Percentiles rank a stretch among this genome's conserved stretches.
Conservation (phyloP, 495 filamentous ascomycete genomes). For the Trichoderma reesei region DNA sequence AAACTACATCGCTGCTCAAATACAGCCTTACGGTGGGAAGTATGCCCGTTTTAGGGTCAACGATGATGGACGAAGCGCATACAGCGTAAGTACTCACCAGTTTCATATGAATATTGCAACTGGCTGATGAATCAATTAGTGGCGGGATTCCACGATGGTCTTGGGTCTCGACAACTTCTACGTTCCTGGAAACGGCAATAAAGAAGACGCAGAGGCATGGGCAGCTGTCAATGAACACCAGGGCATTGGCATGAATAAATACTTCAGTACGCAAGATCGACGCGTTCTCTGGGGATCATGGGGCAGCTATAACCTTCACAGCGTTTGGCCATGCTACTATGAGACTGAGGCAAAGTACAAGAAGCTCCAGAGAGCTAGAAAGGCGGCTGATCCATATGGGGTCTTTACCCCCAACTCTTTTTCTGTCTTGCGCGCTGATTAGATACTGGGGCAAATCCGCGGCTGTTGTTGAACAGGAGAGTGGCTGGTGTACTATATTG, state of each 20-base stretch:
- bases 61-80: not conserved
- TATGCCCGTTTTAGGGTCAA: not conserved
- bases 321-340: not conserved
- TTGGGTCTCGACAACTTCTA: not conserved
- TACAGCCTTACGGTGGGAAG: not conserved
- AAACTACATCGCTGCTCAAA: not conserved
- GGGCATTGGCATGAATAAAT: not conserved
- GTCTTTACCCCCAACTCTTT: no score
- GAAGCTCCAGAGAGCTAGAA: no score
- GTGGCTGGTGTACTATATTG: no score
- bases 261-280: not conserved
- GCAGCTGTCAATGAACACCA: not conserved
- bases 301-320: not conserved
- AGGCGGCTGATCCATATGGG: no score
- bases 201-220: not conserved
- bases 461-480: no score
- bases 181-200: not conserved
- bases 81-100: not conserved
- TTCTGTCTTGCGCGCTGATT: no score
- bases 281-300: not conserved
- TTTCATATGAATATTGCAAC: not conserved
- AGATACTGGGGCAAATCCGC: no score
- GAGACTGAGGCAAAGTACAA: no score
- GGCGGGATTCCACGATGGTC: not conserved
- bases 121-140: not conserved